A percentile compares a stretch with the other conserved stretches of the same genome.
phyloP scores from a whole-genome alignment of 2,329 filamentous ascomycete genomes.

The Rhytidhysteron rufulum region DNA sequence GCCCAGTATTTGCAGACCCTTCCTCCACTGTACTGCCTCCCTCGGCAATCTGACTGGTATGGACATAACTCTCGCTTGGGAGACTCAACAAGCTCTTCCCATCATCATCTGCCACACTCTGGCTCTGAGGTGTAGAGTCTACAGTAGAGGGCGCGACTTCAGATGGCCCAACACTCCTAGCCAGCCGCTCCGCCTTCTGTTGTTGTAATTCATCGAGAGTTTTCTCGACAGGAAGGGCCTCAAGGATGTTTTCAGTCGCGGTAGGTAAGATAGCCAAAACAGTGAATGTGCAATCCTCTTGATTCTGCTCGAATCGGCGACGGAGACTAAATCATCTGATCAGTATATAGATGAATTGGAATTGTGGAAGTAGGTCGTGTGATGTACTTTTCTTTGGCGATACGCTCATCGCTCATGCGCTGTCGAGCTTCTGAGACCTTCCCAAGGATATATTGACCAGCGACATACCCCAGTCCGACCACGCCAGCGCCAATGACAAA shows the following conservation, averaged over 20 bases:
- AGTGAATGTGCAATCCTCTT: constrained; percentile 97
- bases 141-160: constrained; percentile 56
- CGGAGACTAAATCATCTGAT: constrained; percentile 61
- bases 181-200: constrained; percentile 74
- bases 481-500: constrained; percentile 85
- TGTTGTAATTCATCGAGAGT: constrained; percentile 92
- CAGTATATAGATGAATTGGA: constrained; percentile 4
- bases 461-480: constrained; percentile 84
- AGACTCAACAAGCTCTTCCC: constrained; percentile 70
- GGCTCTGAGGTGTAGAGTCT: constrained; percentile 59
- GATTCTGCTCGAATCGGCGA: constrained; percentile 96
- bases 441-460: constrained; percentile 83
- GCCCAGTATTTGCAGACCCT: constrained; percentile 16
- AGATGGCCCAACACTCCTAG: constrained; percentile 54
- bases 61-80: constrained; percentile 77
- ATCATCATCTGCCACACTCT: constrained; percentile 76
- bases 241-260: constrained; percentile 82
- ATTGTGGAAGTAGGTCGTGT: constrained; percentile 7
- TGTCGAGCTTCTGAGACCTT: constrained; percentile 93
- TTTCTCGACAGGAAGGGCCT: constrained; percentile 83
- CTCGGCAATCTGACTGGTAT: constrained; percentile 71
- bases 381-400: constrained; percentile 95
- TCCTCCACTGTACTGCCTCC: constrained; percentile 45
- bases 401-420: constrained; percentile 93
- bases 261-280: constrained; percentile 93